These are phyloP conservation scores for Alternaria incomplexa DNA, from an alignment of 2,329 filamentous ascomycete species.

Conservation along the genomic window DNA sequence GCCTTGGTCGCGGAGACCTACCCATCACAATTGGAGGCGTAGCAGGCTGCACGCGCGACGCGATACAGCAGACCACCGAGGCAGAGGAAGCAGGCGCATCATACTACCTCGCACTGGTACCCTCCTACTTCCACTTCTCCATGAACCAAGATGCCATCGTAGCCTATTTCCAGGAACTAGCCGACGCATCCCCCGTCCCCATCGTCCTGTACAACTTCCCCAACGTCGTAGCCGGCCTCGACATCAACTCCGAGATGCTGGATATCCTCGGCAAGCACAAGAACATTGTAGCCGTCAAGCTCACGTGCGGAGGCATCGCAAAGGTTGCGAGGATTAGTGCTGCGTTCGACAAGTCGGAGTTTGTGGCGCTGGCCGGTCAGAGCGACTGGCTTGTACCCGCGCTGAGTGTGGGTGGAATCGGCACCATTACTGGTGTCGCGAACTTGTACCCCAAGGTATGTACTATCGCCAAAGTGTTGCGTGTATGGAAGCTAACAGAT, in stretches of 20 bases:
- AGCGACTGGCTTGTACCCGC: conserved; percentile 61
- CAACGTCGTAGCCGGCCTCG: conserved; percentile 51
- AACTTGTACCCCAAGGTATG: conserved; percentile 64
- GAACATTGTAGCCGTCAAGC: conserved; percentile 49
- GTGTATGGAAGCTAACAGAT: conserved; percentile 4
- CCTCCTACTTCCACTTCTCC: conserved; percentile 51
- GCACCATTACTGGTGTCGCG: conserved; percentile 67
- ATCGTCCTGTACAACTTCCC: conserved; percentile 59
- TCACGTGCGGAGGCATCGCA: conserved; percentile 49
- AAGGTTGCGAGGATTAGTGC: conserved; percentile 52
- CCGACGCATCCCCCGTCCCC: conserved; percentile 49
- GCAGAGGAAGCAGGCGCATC: conserved; percentile 49
- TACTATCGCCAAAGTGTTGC: neutral
- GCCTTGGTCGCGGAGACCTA: conserved; percentile 41
- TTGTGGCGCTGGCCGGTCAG: conserved; percentile 52
- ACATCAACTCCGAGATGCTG: conserved; percentile 52
- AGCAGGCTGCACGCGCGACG: conserved; percentile 50
- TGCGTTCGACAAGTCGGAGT: conserved; percentile 44
- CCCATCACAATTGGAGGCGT: conserved; percentile 52
- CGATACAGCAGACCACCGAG: conserved; percentile 48
- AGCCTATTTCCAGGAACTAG: conserved; percentile 46
- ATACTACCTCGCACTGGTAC: conserved; percentile 48
- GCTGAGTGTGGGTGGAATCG: conserved; percentile 63
- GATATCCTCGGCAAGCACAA: conserved; percentile 43
- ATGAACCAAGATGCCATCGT: conserved; percentile 47